Evolutionary conservation across 1,284 basidiomycete species (phyloP).

Genomic region (Erythrobasidium hasegawianum): DNA sequence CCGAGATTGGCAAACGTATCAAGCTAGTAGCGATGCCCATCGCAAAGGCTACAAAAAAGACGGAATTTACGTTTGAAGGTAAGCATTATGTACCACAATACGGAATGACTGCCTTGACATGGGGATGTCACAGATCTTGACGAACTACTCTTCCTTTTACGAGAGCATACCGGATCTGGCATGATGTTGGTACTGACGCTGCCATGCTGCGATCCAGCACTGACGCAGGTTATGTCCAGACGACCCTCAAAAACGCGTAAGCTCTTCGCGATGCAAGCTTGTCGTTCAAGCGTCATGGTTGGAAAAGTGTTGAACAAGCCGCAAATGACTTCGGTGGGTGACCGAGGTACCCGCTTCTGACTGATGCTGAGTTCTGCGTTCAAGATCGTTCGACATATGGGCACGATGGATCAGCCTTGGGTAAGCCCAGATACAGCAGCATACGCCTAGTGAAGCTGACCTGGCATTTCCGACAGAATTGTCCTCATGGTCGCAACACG

Average conservation of each 20-base stretch:
- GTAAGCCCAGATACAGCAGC: constrained; percentile 42
- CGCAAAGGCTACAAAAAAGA: constrained; percentile 64
- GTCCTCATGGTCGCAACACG: constrained; percentile 32
- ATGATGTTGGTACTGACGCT: constrained; percentile 64
- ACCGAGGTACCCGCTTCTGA: not conserved
- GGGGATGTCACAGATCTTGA: constrained; percentile 69
- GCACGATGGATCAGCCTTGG: constrained; percentile 93
- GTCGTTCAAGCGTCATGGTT: constrained; percentile 93
- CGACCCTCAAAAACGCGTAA: constrained; percentile 72
- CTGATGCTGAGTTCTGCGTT: not conserved
- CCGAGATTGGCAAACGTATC: constrained; percentile 58
- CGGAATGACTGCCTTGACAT: not conserved
- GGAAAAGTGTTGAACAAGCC: constrained; percentile 34
- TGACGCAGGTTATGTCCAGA: constrained; percentile 55
- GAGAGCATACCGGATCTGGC: constrained; percentile 68
- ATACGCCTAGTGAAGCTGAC: not conserved
- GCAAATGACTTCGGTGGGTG: not conserved
- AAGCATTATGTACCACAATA: constrained; percentile 31
- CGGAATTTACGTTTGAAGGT: constrained; percentile 72
- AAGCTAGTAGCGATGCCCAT: constrained; percentile 78
- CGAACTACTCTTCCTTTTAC: constrained; percentile 80
- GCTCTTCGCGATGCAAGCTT: constrained; percentile 96
- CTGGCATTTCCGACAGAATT: constrained; percentile 4
- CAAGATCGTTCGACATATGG: constrained; percentile 87
- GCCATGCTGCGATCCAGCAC: too few relatives aligned